These are phyloP conservation scores for Przewalskia tangutica DNA, from an alignment of 257 asterid genomes.

Conservation along the genomic window DNA sequence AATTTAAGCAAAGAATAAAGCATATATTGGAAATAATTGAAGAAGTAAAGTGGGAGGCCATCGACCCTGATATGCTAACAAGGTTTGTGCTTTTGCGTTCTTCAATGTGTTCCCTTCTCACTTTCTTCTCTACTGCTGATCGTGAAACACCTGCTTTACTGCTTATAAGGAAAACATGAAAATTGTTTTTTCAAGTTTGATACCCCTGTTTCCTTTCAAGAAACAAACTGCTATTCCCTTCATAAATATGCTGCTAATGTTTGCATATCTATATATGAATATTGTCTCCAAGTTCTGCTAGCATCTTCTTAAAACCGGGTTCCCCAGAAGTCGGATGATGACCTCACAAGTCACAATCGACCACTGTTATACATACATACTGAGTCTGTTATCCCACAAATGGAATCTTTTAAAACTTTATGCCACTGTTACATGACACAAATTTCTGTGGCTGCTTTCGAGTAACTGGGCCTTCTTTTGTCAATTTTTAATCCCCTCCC, in stretches of 20 bases:
- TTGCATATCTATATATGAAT: not conserved
- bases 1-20: slow-evolving; percentile 84
- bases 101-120: not conserved
- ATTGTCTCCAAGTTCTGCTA: not conserved
- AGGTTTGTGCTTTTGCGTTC: slow-evolving; percentile 33
- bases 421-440: not conserved
- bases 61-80: slow-evolving; percentile 83
- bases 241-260: not conserved
- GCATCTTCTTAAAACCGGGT: not conserved
- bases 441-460: not conserved
- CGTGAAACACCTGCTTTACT: not conserved
- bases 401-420: not conserved
- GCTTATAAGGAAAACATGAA: not conserved
- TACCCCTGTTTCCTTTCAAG: not conserved
- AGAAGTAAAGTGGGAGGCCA: slow-evolving; percentile 71
- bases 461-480: not conserved
- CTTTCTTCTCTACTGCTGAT: not conserved
- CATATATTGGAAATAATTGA: slow-evolving; percentile 77
- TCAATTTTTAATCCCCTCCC: not conserved
- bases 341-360: not conserved
- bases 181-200: not conserved
- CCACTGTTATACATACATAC: not conserved
- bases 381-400: not conserved
- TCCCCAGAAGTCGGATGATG: not conserved
- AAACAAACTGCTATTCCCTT: not conserved